A percentile compares a stretch with the other conserved stretches of the same genome.
These are phyloP conservation scores for Taiozyma sp. DNA, from an alignment of 1,139 yeast genomes.

Conservation along the genomic window DNA sequence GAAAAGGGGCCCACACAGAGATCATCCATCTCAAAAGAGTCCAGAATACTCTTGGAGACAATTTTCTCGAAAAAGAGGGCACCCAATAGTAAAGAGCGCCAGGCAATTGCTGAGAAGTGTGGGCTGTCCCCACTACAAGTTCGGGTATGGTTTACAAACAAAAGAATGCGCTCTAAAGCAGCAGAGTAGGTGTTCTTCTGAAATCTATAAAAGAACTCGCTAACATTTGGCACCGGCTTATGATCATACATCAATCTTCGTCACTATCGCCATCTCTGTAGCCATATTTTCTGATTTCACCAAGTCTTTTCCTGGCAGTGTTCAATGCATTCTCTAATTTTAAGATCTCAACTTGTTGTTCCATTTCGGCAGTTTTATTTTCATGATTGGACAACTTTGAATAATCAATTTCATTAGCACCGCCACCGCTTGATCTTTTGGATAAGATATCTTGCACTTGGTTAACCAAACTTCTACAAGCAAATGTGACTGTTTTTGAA, in stretches of 20 bases:
- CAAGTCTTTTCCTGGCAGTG: constrained; percentile 73
- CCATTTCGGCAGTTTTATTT: constrained; percentile 86
- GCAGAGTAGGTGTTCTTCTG: neutral
- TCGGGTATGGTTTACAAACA: constrained; percentile 33
- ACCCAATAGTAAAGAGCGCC: constrained; percentile 29
- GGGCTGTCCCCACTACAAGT: constrained; percentile 29
- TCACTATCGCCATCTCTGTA: constrained; percentile 24
- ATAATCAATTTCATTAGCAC: constrained; percentile 52
- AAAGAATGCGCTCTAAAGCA: constrained; percentile 26
- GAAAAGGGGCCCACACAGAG: constrained; percentile 4
- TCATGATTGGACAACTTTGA: constrained; percentile 70
- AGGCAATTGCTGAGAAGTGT: constrained; percentile 27
- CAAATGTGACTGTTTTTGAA: constrained; percentile 61
- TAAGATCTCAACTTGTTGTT: constrained; percentile 86
- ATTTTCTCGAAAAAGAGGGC: constrained; percentile 14
- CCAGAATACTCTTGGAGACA: constrained; percentile 13
- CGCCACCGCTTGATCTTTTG: constrained; percentile 27
- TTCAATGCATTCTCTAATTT: constrained; percentile 71
- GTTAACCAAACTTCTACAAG: constrained; percentile 66
- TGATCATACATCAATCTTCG: constrained; percentile 5
- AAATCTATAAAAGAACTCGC: neutral
- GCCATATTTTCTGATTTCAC: constrained; percentile 69
- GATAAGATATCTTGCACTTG: constrained; percentile 62
- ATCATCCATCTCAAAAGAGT: constrained; percentile 10
- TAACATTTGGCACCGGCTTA: neutral